Evolutionary conservation across 179 eudicot species (phyloP), one percentile per base, ranked within the genome.

Genomic region (Sideroxylon spinosum): DNA sequence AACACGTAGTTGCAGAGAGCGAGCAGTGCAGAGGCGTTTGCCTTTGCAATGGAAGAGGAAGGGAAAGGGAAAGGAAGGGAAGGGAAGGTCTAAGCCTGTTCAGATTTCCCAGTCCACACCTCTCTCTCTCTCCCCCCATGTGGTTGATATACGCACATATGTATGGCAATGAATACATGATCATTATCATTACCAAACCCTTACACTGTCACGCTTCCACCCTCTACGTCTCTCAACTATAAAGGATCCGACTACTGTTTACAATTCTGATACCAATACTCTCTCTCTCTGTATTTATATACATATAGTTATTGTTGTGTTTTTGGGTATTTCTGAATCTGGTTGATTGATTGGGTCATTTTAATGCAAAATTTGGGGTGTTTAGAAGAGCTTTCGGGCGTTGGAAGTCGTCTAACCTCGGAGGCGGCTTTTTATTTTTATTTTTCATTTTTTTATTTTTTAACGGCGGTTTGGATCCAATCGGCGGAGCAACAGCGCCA

Each of bases 401-500:
- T 7, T 61, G 13, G 12, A n/a, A 10, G 0, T 3, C 9, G 6
- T 61, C 20, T 61, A 46, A 53, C 26, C 75, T 71, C 62, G 61
- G 11, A 16, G 62, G 44, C 14, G 23, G 1, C 25, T 23, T 17
- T 0, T 8, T 16, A 6, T 19, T 29, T 29, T 29, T 29, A 1
- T 50, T 12, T 50, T 9, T 50, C 7, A 2, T 50, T 12, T 50
- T 50, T 7, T 1, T 52, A 3, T 52, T 9, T 52, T 52, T 52
- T 61, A n/a, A 20, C 8, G 3, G 23, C 46, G 76, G 46, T 19
- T 26, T 28, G 64, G 63, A 53, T 52, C 22, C 85, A 81, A 80
- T 78, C 75, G 61, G 79, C 86, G 87, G 81, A 50, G 82, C 79
- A 90, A 89, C 96, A 88, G 94, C 93, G 94, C 97, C 97, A 89